Evolutionary conservation across 306 rosid genomes (phyloP).

Genomic region (Lupinus albus): DNA sequence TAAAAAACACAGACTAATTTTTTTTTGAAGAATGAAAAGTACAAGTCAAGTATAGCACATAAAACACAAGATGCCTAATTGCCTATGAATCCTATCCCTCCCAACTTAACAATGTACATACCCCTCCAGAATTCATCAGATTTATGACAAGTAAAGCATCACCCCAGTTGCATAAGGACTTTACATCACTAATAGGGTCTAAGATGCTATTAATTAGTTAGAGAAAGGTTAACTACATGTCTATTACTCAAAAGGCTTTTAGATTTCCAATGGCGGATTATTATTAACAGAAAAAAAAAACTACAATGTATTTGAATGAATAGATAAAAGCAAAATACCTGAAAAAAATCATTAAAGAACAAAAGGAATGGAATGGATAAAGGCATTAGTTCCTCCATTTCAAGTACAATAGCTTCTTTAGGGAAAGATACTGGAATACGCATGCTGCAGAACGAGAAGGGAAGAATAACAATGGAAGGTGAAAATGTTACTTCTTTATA

Average conservation of each 20-base stretch:
- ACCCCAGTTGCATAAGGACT: slow-evolving; percentile 10
- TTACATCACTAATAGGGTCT: slow-evolving; percentile 12
- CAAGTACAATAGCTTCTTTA: slow-evolving; percentile 3
- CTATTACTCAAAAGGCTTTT: background rate
- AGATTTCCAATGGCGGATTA: slow-evolving; percentile 5
- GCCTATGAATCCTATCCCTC: background rate
- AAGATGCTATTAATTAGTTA: slow-evolving; percentile 18
- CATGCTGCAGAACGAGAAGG: slow-evolving; percentile 24
- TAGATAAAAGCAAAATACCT: slow-evolving; percentile 16
- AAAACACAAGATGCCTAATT: background rate
- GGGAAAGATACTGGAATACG: background rate
- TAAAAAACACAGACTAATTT: no score
- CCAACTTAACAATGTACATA: slow-evolving; percentile 21
- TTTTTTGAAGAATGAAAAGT: slow-evolving; percentile 2
- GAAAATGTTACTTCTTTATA: slow-evolving; percentile 25
- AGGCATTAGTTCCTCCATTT: slow-evolving; percentile 26
- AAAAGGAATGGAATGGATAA: slow-evolving; percentile 3
- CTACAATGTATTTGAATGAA: slow-evolving; percentile 1
- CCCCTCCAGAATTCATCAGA: slow-evolving; percentile 21
- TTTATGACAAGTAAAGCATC: slow-evolving; percentile 24
- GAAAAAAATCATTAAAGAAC: slow-evolving; percentile 24
- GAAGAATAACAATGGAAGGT: slow-evolving; percentile 5
- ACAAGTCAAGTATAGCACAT: slow-evolving; percentile 17
- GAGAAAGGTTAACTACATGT: background rate
- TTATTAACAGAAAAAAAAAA: slow-evolving; percentile 2